Evolutionary conservation across 106 monocot genomes (phyloP).

Genomic region (Dioscorea zingiberensis): DNA sequence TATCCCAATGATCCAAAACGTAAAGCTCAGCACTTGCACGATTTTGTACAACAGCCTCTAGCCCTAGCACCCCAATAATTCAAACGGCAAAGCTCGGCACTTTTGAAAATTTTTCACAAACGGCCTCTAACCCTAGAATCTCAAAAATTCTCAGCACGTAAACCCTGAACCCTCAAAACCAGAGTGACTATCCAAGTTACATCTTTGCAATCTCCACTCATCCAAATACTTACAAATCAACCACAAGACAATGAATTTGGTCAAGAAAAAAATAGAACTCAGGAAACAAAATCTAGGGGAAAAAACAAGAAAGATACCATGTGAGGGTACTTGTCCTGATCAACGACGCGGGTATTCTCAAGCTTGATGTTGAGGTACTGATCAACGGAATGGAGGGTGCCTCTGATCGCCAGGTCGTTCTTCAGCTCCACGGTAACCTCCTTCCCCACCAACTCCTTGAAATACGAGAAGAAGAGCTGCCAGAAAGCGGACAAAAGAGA

Average conservation of each 20-base stretch:
- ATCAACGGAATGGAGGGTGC: slow-evolving; percentile 92
- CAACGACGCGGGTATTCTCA: slow-evolving; percentile 91
- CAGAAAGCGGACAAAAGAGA: not conserved
- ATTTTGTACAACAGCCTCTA: too few relatives aligned
- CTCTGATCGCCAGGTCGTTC: slow-evolving; percentile 91
- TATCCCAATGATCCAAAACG: too few relatives aligned
- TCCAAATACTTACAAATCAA: too few relatives aligned
- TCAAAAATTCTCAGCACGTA: too few relatives aligned
- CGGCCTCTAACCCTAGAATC: too few relatives aligned
- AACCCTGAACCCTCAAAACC: too few relatives aligned
- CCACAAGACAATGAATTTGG: not conserved
- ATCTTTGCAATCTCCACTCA: too few relatives aligned
- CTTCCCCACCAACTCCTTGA: slow-evolving; percentile 98
- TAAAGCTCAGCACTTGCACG: too few relatives aligned
- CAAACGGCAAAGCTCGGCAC: too few relatives aligned
- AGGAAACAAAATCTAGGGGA: not conserved
- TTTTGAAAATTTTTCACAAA: too few relatives aligned
- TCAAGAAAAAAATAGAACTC: not conserved
- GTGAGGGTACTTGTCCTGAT: slow-evolving; percentile 97
- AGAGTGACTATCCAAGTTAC: too few relatives aligned
- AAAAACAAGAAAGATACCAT: slow-evolving; percentile 39
- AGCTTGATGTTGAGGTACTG: slow-evolving; percentile 99
- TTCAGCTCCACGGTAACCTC: slow-evolving; percentile 99
- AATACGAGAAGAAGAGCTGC: slow-evolving; percentile 96
- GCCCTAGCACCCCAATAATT: too few relatives aligned